Evolutionary conservation across 257 asterid genomes (phyloP), one percentile per base, ranked within the genome.

Genomic region (Verbascum thapsus): DNA sequence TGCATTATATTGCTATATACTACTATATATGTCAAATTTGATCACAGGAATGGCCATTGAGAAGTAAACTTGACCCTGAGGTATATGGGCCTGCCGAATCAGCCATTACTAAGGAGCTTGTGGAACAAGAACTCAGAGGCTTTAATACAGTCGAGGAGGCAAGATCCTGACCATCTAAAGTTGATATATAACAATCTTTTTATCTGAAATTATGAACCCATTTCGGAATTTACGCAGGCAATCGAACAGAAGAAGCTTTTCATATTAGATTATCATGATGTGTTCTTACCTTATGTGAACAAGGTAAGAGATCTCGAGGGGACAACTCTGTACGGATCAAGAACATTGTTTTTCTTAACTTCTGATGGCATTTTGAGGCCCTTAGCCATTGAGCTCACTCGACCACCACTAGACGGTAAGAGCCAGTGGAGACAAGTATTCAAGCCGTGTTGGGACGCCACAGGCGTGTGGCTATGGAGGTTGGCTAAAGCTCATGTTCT

Each of bases 31-130:
- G 17, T 10, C 7, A 5, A 53, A 63, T 12, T n/a, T 56, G 13
- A 16, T 7, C 49, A 34, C 56, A 87, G 98, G 95, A 90, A 72
- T 85, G 88, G 88, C 96, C 98, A 10, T 8, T 88, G 71, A 88
- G 77, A 77, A 91, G 98, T 66, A 61, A 63, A 9, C 85, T 91
- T 2, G 98, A 91, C 52, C 85, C 95, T 2, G 55, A 48, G 43
- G 81, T 78, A 39, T 88, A 88, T 41, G 96, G 96, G n/a, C 84
- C 96, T 43, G 69, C 80, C 18, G 91, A 88, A 57, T 91, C 95
- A 34, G 84, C 73, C 40, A 75, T 91, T 52, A 84, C 91, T 7
- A 74, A 47, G 30, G 77, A 82, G 72, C 4, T 74, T n/a, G 62
- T 88, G 16, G 90, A 86, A 61, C 0, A 56, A 49, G 79, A 78